These are phyloP conservation scores for Teratosphaeria destructans DNA, from an alignment of 2,329 filamentous ascomycete genomes.

Conservation along the genomic window DNA sequence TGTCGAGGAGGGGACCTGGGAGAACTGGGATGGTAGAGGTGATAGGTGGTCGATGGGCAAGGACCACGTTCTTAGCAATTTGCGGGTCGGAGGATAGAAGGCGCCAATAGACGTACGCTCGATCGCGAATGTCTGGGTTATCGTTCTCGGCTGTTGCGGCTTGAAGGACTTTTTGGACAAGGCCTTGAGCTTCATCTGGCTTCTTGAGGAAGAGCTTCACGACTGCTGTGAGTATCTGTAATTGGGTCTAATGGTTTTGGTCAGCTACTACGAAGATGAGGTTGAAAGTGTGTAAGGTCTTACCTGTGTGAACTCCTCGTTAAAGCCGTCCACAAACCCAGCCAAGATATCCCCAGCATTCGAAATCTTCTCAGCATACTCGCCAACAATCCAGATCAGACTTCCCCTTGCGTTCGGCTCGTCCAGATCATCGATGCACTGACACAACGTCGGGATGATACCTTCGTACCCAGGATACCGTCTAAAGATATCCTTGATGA, in stretches of 20 bases:
- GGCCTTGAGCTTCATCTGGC: slow-evolving; percentile 76
- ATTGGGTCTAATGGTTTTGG: slow-evolving; percentile 59
- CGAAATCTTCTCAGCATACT: slow-evolving; percentile 98
- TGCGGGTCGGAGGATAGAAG: slow-evolving; percentile 84
- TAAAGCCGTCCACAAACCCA: slow-evolving; percentile 86
- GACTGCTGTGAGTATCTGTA: slow-evolving; percentile 93
- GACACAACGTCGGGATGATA: slow-evolving; percentile 90
- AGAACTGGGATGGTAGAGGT: slow-evolving; percentile 87
- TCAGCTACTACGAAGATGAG: slow-evolving; percentile 23
- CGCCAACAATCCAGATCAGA: slow-evolving; percentile 96
- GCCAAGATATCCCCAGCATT: slow-evolving; percentile 93
- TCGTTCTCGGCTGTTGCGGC: slow-evolving; percentile 88
- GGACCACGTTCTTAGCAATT: slow-evolving; percentile 81
- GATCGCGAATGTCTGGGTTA: slow-evolving; percentile 92
- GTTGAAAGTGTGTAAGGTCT: slow-evolving; percentile 14
- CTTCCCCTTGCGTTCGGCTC: slow-evolving; percentile 84
- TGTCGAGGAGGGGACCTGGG: slow-evolving; percentile 71
- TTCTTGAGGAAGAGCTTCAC: slow-evolving; percentile 98
- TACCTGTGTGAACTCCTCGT: slow-evolving; percentile 91
- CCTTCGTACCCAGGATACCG: slow-evolving; percentile 98
- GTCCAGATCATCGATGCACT: slow-evolving; percentile 93
- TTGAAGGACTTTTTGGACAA: slow-evolving; percentile 92
- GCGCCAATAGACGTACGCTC: slow-evolving; percentile 98
- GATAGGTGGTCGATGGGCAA: slow-evolving; percentile 91
- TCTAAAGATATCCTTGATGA: slow-evolving; percentile 96